Evolutionary conservation across 331 rosid species (phyloP), one percentile per base, ranked within the genome.

Genomic region (Quercus lobata): DNA sequence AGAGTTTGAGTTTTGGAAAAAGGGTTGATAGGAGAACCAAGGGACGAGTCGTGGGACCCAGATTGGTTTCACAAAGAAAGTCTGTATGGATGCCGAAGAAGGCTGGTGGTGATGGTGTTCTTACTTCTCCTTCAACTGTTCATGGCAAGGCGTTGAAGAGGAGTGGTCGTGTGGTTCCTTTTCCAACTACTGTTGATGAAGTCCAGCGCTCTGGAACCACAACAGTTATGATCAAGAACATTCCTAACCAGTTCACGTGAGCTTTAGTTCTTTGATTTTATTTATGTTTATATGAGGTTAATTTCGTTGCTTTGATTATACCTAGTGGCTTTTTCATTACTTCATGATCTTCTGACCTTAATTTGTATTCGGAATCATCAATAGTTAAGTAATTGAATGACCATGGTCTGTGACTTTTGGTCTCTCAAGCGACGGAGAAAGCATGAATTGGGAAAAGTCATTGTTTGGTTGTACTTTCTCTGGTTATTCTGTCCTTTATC

Each of bases 171-270:
- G 5, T 35, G 3, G 72, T 61, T 35, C 76, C 81, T 0, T 89
- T 84, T 32, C 87, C 91, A 0, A 1, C 25, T 2, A 60, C 75
- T 2, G 7, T 44, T 32, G 55, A 81, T 22, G 82, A 78, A 62
- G 76, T 80, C 0, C 7, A 57, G 2, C 7, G 57, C 30, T 69
- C 83, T 1, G 15, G 17, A 0, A 72, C 14, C 1, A 90, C 92
- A 0, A 85, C 94, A 0, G 57, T 88, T 5, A 92, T 90, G 97
- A 84, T 92, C 1, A 89, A 84, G 12, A 87, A 88, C 65, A 54
- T 92, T 4, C 94, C 94, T 0, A 87, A 92, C 69, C 92, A 91
- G 14, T 73, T 70, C 9, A 68, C 27, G 97, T 89, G 63, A 22
- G 71, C 24, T 25, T 58, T 68, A 24, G 57, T 14, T 70, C 10